phyloP scores from a whole-genome alignment of 2,329 filamentous ascomycete species.

The Ascochyta fabae region DNA sequence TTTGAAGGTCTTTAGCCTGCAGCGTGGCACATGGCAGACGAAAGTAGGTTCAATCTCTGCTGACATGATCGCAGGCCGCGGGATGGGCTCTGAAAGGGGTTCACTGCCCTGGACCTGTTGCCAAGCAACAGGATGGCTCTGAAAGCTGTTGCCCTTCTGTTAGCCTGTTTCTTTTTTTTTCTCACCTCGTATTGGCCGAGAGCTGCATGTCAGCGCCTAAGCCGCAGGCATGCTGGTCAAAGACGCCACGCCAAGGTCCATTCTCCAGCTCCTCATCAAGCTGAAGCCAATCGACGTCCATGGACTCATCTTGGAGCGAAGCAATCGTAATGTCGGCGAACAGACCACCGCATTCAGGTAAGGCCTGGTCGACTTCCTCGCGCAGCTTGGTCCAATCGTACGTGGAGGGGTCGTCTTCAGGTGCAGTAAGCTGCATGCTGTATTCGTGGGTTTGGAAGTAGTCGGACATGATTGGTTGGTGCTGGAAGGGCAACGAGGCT shows the following conservation, averaged over 20 bases:
- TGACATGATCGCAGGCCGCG: too few species aligned
- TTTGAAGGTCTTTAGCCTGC: slow-evolving; percentile 13
- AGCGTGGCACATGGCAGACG: background rate
- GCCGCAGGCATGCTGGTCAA: background rate
- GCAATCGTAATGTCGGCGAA: background rate
- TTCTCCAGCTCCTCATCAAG: slow-evolving; percentile 15
- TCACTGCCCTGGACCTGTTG: too few species aligned
- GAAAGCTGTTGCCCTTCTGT: slow-evolving; percentile 20
- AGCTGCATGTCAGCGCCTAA: slow-evolving; percentile 11
- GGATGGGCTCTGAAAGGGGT: too few species aligned
- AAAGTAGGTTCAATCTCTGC: too few species aligned
- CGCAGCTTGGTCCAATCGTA: slow-evolving; percentile 5
- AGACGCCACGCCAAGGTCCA: slow-evolving; percentile 12
- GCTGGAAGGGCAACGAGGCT: background rate
- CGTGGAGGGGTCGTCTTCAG: background rate
- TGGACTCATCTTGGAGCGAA: background rate
- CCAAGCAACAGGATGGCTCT: background rate
- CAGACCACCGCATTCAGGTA: background rate
- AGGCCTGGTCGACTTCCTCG: background rate
- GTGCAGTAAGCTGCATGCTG: slow-evolving; percentile 10
- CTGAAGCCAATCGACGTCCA: background rate
- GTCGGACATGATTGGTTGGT: slow-evolving; percentile 24
- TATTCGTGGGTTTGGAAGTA: slow-evolving; percentile 13
- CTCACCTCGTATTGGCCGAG: slow-evolving; percentile 19
- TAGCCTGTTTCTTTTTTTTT: slow-evolving; percentile 34